Evolutionary conservation across 139 green algal genomes (phyloP), one percentile per base, ranked within the genome.

Genomic region (Ostreobium quekettii): DNA sequence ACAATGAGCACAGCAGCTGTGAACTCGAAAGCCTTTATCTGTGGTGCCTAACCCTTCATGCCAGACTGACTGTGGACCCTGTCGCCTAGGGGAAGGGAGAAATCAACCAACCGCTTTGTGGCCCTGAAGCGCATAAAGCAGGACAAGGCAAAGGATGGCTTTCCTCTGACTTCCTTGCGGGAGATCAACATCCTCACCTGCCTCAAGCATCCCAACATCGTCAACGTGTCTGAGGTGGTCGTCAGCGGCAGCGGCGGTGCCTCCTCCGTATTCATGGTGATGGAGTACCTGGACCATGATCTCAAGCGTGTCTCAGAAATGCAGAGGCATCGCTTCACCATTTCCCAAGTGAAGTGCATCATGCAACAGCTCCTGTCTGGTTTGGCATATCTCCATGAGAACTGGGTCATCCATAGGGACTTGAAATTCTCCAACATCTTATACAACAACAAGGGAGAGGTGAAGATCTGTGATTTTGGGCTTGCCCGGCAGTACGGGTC

Each of bases 391-490:
- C 81, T 98, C 60, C 93, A 99, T 74, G 76, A 90, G 2, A 88
- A 94, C 80, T 95, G 87, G 86, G 80, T 91, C 36, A 75, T 91
- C 19, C 84, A 90, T 72, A 77, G 91, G 4, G 90, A 96, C 80
- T 79, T 99, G 8, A 99, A 99, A 78, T 95, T 91, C 28, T 87
- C 81, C 64, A 99, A 99, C 84, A 89, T 99, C 67, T 87, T 99
- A 67, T 95, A 96, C 78, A 96, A 89, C 74, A 93, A 97, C 80
- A 66, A 71, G 1, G 93, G 93, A 0, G 77, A 91, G 76, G 82
- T 98, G 36, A 97, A 97, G 82, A 94, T 98, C 48, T 98, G 93
- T 66, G 94, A 99, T 82, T 97, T 98, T 84, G 94, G 94, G 0
- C 76, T 98, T 66, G 92, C 93, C 0, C 66, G 87, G n/a, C 80